Percentiles rank a stretch among this genome's conserved stretches.
These are phyloP conservation scores for Hypsizygus marmoreus DNA, from an alignment of 768 basidiomycete species.

Conservation along the genomic window DNA sequence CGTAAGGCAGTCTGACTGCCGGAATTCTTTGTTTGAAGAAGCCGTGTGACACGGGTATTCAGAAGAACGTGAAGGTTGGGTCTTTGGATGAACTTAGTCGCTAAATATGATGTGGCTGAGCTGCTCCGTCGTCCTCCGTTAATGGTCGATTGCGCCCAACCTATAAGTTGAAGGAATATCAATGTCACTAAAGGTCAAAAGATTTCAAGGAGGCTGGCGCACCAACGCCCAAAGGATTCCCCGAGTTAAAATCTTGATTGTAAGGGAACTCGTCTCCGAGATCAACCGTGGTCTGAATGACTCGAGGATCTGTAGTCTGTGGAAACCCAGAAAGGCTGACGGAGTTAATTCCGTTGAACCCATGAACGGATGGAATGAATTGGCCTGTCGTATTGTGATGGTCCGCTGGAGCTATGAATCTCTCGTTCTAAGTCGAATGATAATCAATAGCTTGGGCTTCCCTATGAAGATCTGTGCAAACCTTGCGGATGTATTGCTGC, in stretches of 20 bases:
- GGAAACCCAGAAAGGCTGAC: constrained; percentile 26
- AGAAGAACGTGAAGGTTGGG: constrained; percentile 25
- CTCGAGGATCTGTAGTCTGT: constrained; percentile 26
- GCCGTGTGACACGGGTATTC: constrained; percentile 22
- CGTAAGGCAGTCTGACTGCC: not conserved
- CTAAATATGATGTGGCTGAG: constrained; percentile 16
- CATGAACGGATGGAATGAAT: constrained; percentile 29
- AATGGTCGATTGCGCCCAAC: constrained; percentile 10
- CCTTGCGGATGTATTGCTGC: constrained; percentile 4
- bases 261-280: constrained; percentile 36
- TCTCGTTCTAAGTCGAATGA: constrained; percentile 24
- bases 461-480: not conserved
- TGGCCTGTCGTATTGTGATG: constrained; percentile 28
- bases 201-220: constrained; percentile 20
- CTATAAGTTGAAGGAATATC: constrained; percentile 16
- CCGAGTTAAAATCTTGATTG: constrained; percentile 43
- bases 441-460: not conserved
- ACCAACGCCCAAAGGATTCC: constrained; percentile 41
- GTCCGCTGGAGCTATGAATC: constrained; percentile 24
- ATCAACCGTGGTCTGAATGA: constrained; percentile 33
- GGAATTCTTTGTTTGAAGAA: constrained; percentile 6
- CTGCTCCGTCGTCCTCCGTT: constrained; percentile 12
- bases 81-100: constrained; percentile 20
- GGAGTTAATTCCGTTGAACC: constrained; percentile 25
- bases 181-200: constrained; percentile 17